These are phyloP conservation scores for Syzygium grande DNA, from an alignment of 345 rosid genomes.

Conservation along the genomic window DNA sequence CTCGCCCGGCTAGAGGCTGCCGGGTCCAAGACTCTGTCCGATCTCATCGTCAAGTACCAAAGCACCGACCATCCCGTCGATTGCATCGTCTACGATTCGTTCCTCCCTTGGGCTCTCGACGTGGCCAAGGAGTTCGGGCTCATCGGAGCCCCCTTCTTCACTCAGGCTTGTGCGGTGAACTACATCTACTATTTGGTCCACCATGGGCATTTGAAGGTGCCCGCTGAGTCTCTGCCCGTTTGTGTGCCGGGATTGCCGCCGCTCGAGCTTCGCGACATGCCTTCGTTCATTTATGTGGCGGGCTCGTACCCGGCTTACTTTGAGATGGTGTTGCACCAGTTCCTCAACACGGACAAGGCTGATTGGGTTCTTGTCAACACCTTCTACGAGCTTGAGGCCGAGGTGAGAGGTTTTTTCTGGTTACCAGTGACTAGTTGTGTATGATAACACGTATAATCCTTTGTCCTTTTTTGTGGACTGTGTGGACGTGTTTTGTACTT, in stretches of 20 bases:
- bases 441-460: background rate
- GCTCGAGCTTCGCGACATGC: slow-evolving; percentile 48
- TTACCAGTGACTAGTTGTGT: background rate
- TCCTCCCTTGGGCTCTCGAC: slow-evolving; percentile 60
- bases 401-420: slow-evolving; percentile 14
- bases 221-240: slow-evolving; percentile 16
- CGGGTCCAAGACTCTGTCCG: slow-evolving; percentile 39
- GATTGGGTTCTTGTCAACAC: slow-evolving; percentile 36
- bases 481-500: background rate
- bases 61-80: slow-evolving; percentile 23
- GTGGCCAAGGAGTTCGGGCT: slow-evolving; percentile 47
- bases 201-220: slow-evolving; percentile 27
- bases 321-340: slow-evolving; percentile 47
- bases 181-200: slow-evolving; percentile 39
- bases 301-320: slow-evolving; percentile 43
- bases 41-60: slow-evolving; percentile 29
- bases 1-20: slow-evolving; percentile 18
- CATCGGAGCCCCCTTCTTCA: slow-evolving; percentile 50
- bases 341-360: slow-evolving; percentile 31
- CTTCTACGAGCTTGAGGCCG: slow-evolving; percentile 32
- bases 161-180: slow-evolving; percentile 56
- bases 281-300: slow-evolving; percentile 32
- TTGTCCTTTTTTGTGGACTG: background rate
- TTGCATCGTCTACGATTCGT: slow-evolving; percentile 54
- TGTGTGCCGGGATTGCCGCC: slow-evolving; percentile 20